Percentiles rank a stretch among this genome's conserved stretches.
Conservation (phyloP, 2,329 filamentous ascomycete genomes). For the Xylaria polymorpha region DNA sequence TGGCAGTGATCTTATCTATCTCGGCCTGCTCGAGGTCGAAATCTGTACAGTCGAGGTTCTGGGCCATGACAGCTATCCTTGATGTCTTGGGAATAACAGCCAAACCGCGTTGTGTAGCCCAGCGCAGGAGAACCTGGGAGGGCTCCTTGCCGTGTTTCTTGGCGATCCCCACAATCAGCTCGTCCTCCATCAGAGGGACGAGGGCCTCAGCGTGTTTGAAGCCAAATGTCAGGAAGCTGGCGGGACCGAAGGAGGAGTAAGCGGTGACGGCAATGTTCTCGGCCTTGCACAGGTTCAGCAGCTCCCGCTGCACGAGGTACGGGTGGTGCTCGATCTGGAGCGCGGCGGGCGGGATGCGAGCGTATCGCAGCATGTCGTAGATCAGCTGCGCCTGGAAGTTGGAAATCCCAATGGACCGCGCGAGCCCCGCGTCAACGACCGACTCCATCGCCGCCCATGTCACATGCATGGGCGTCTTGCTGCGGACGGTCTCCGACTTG, state of each 20-base stretch:
- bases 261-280: constrained; percentile 81
- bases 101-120: constrained; percentile 84
- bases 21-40: constrained; percentile 76
- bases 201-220: constrained; percentile 74
- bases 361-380: constrained; percentile 83
- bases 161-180: constrained; percentile 72
- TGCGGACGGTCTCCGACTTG: constrained; percentile 68
- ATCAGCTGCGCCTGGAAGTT: constrained; percentile 85
- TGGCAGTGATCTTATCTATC: constrained; percentile 71
- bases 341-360: constrained; percentile 77
- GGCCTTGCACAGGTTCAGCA: constrained; percentile 75
- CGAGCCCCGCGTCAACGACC: constrained; percentile 75
- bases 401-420: constrained; percentile 80
- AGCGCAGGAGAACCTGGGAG: constrained; percentile 85
- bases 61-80: constrained; percentile 62
- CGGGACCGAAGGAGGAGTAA: constrained; percentile 85
- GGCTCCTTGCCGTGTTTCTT: constrained; percentile 77
- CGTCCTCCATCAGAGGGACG: constrained; percentile 77
- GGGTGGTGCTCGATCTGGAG: constrained; percentile 94
- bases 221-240: constrained; percentile 81
- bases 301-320: constrained; percentile 80
- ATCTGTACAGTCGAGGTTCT: constrained; percentile 74
- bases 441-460: constrained; percentile 86
- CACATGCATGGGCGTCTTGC: constrained; percentile 79
- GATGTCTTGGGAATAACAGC: constrained; percentile 86